Evolutionary conservation across 1,284 basidiomycete species (phyloP).

Genomic region (Coniophora puteana): DNA sequence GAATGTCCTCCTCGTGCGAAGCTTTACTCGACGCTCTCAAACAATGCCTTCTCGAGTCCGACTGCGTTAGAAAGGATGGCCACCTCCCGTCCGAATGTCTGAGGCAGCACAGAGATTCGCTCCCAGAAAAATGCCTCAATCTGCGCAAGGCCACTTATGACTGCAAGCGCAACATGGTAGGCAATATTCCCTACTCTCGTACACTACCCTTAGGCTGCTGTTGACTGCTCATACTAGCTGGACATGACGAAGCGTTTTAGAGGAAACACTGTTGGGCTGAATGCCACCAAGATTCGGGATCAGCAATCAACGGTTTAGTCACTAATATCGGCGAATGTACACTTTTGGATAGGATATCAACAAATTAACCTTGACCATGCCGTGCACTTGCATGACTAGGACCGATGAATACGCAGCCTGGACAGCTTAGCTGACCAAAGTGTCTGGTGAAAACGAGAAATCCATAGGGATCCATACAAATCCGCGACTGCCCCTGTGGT

Average conservation of each 20-base stretch:
- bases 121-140: conserved; percentile 74
- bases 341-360: no score
- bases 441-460: no score
- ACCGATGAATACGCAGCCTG: no score
- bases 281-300: conserved; percentile 19
- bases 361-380: no score
- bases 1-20: conserved; percentile 78
- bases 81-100: conserved; percentile 76
- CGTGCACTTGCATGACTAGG: no score
- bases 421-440: no score
- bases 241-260: conserved; percentile 83
- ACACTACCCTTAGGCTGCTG: not conserved
- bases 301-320: conserved; percentile 21
- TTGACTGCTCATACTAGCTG: conserved; percentile 40
- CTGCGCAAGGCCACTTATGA: conserved; percentile 79
- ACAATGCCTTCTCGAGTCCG: conserved; percentile 74
- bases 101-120: conserved; percentile 62
- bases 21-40: conserved; percentile 72
- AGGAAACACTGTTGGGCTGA: conserved; percentile 64
- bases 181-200: conserved; percentile 28
- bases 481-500: no score
- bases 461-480: no score
- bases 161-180: conserved; percentile 84
- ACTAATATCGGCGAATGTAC: no score
- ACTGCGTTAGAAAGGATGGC: conserved; percentile 77